Evolutionary conservation across 257 asterid species (phyloP).

Genomic region (Solanum stenotomum): DNA sequence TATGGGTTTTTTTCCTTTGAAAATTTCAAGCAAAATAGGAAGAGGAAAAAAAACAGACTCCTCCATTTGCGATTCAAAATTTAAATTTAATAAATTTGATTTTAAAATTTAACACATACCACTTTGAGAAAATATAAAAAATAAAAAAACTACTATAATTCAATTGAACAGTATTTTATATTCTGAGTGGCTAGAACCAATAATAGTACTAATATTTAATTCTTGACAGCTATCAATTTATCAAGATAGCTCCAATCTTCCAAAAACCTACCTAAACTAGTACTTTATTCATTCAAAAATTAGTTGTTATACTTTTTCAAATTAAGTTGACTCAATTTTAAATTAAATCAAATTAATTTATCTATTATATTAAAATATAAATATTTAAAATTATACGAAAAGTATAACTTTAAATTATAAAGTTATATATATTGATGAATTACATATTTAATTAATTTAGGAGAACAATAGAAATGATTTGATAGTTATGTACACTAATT

Average conservation of each 20-base stretch:
- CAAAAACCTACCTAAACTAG: not conserved
- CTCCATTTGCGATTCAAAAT: not conserved
- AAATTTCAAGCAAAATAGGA: not conserved
- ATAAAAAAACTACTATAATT: too few species aligned
- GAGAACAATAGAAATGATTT: not conserved
- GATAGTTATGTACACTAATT: not conserved
- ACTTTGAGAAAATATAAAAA: not conserved
- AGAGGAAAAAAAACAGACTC: not conserved
- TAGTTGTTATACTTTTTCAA: not conserved
- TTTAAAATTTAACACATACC: not conserved
- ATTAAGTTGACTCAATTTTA: too few species aligned
- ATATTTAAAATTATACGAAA: too few species aligned
- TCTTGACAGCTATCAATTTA: not conserved
- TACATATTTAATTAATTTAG: too few species aligned
- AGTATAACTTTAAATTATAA: too few species aligned
- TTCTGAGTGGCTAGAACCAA: not conserved
- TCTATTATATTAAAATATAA: too few species aligned
- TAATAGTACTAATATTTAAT: not conserved
- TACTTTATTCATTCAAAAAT: not conserved
- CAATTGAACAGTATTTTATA: not conserved
- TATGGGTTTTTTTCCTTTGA: too few species aligned
- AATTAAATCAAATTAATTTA: too few species aligned
- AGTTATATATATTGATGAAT: not conserved
- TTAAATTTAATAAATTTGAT: not conserved
- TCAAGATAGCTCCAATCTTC: not conserved